Evolutionary conservation across 2,329 filamentous ascomycete genomes (phyloP).

Genomic region (Xylaria polymorpha): DNA sequence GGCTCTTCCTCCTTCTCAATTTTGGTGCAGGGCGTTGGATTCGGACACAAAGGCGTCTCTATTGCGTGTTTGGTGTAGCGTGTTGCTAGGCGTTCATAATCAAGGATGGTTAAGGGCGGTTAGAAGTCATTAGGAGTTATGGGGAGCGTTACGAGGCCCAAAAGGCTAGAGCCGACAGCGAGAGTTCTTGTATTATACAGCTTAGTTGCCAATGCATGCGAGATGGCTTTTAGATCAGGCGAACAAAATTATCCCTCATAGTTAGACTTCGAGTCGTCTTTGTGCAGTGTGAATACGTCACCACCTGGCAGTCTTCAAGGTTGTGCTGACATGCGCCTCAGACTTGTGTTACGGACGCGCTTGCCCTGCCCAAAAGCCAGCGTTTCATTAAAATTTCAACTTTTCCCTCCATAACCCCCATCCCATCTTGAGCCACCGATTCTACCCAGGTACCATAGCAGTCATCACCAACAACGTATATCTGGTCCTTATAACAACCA

Average conservation of each 20-base stretch:
- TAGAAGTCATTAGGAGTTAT: slow-evolving; percentile 10
- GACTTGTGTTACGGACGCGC: not conserved
- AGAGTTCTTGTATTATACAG: slow-evolving; percentile 1
- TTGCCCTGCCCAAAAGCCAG: not conserved
- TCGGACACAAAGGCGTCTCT: slow-evolving; percentile 8
- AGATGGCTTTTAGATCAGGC: no score
- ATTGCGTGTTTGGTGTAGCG: slow-evolving; percentile 14
- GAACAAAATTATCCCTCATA: not conserved
- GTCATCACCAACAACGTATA: no score
- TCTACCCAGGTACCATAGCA: no score
- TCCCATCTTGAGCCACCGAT: no score
- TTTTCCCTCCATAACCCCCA: no score
- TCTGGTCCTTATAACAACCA: no score
- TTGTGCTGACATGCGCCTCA: not conserved
- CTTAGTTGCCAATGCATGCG: not conserved
- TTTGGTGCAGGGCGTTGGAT: not conserved
- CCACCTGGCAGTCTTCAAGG: not conserved
- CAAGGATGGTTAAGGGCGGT: not conserved
- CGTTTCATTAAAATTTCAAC: not conserved
- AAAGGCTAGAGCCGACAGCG: not conserved
- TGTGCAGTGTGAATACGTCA: not conserved
- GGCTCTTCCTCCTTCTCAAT: not conserved
- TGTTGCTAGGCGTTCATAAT: slow-evolving; percentile 8
- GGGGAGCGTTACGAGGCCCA: not conserved
- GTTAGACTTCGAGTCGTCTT: not conserved